Conservation (phyloP, 805 yeast genomes). For the Candida berthetii region DNA sequence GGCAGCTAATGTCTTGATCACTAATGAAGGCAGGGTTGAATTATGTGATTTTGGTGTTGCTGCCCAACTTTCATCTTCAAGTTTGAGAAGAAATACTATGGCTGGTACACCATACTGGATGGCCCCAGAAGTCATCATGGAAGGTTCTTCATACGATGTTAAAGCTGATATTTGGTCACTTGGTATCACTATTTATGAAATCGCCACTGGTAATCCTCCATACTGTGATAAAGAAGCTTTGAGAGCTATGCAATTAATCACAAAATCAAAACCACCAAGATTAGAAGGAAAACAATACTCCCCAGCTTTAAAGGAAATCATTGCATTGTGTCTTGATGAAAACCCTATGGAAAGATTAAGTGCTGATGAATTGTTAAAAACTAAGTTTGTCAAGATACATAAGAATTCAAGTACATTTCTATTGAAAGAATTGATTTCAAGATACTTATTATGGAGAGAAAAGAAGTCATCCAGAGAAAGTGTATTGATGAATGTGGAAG, state of each 20-base stretch:
- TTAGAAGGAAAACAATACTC: slow-evolving; percentile 87
- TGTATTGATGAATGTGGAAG: slow-evolving; percentile 31
- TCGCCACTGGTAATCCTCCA: slow-evolving; percentile 97
- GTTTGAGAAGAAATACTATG: slow-evolving; percentile 83
- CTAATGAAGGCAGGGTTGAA: slow-evolving; percentile 85
- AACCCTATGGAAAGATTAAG: slow-evolving; percentile 82
- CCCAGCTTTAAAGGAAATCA: slow-evolving; percentile 69
- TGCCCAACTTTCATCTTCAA: slow-evolving; percentile 75
- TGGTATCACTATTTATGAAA: slow-evolving; percentile 90
- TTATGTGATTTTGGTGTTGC: slow-evolving; percentile 99
- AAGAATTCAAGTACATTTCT: slow-evolving; percentile 52
- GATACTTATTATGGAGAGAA: slow-evolving; percentile 75
- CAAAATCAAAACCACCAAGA: slow-evolving; percentile 91
- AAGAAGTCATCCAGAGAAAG: slow-evolving; percentile 50
- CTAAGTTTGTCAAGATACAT: slow-evolving; percentile 64
- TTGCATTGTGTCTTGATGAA: slow-evolving; percentile 91
- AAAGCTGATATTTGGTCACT: slow-evolving; percentile 97
- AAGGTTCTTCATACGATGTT: slow-evolving; percentile 80
- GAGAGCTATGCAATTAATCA: slow-evolving; percentile 90
- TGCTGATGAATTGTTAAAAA: slow-evolving; percentile 78
- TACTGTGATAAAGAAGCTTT: slow-evolving; percentile 92
- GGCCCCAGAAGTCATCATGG: slow-evolving; percentile 98
- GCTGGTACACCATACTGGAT: slow-evolving; percentile 98
- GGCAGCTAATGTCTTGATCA: slow-evolving; percentile 89
- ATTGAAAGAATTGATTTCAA: slow-evolving; percentile 67